Evolutionary conservation across 2,329 filamentous ascomycete genomes (phyloP).

Genomic region (Dactylonectria macrodidyma): DNA sequence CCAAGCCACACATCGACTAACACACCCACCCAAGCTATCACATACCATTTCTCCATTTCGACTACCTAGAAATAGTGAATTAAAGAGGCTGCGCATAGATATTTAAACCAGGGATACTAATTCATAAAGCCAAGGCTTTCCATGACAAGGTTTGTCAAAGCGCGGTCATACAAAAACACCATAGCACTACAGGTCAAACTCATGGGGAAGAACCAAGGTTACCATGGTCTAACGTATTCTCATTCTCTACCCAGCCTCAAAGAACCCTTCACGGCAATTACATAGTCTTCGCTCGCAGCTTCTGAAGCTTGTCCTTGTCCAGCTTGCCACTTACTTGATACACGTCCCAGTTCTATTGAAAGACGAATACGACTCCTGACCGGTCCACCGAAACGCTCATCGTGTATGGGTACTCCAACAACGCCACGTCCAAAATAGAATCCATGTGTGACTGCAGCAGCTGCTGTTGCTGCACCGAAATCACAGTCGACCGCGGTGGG

Average conservation of each 20-base stretch:
- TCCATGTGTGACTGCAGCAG: conserved; percentile 90
- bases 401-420: conserved; percentile 90
- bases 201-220: neutral
- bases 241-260: conserved; percentile 28
- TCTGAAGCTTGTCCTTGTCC: conserved; percentile 19
- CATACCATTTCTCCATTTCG: neutral
- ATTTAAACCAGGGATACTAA: too few species aligned
- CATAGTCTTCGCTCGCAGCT: conserved; percentile 29
- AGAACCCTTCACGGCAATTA: conserved; percentile 25
- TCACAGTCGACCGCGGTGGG: conserved; percentile 84
- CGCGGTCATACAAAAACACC: too few species aligned
- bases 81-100: too few species aligned
- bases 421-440: conserved; percentile 87
- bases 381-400: conserved; percentile 95
- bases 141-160: too few species aligned
- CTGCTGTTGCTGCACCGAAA: conserved; percentile 89
- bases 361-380: conserved; percentile 91
- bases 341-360: conserved; percentile 59
- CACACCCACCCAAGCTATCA: neutral
- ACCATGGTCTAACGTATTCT: conserved; percentile 1
- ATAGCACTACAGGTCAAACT: neutral
- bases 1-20: conserved; percentile 19
- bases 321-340: conserved; percentile 4
- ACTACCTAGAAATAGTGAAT: too few species aligned
- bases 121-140: too few species aligned